These are phyloP conservation scores for Hygrophorus pudorinus DNA, from an alignment of 768 basidiomycete species.

Conservation along the genomic window DNA sequence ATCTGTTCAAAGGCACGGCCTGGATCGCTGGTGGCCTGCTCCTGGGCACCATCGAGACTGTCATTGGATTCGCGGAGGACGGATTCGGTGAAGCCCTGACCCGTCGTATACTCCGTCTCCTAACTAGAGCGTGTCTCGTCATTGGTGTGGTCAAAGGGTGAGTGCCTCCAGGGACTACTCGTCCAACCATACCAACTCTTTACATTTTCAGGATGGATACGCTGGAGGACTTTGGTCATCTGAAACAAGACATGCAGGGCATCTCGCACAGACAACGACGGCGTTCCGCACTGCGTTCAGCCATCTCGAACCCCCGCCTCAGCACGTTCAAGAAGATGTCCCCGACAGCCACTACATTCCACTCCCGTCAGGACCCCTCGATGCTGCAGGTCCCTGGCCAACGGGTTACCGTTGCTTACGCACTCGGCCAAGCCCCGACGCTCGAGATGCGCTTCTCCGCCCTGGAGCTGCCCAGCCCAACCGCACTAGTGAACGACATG, in stretches of 20 bases:
- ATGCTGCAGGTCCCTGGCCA: slow-evolving; percentile 17
- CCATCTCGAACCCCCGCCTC: slow-evolving; percentile 47
- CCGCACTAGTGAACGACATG: slow-evolving; percentile 17
- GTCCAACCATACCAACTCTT: background rate
- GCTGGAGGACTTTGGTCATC: slow-evolving; percentile 41
- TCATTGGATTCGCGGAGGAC: slow-evolving; percentile 47
- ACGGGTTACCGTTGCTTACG: slow-evolving; percentile 41
- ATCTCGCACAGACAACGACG: background rate
- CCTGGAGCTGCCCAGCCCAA: slow-evolving; percentile 31
- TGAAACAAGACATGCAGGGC: slow-evolving; percentile 27
- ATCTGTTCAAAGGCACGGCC: slow-evolving; percentile 48
- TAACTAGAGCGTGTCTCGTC: slow-evolving; percentile 43
- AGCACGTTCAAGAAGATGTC: slow-evolving; percentile 48
- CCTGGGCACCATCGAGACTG: slow-evolving; percentile 54
- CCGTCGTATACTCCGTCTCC: slow-evolving; percentile 47
- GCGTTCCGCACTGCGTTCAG: background rate
- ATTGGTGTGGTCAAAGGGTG: slow-evolving; percentile 65
- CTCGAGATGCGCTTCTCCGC: slow-evolving; percentile 47
- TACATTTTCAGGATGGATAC: slow-evolving; percentile 34
- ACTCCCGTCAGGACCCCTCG: slow-evolving; percentile 10
- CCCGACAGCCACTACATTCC: slow-evolving; percentile 31
- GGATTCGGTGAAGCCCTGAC: slow-evolving; percentile 44
- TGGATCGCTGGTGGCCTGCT: slow-evolving; percentile 58
- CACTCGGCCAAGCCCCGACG: slow-evolving; percentile 34
- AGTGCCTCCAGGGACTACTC: slow-evolving; percentile 13